A percentile compares a stretch with the other conserved stretches of the same genome.
These are phyloP conservation scores for Tieghemostelium lacteum DNA, from an alignment of 78 protist genomes.

Conservation along the genomic window DNA sequence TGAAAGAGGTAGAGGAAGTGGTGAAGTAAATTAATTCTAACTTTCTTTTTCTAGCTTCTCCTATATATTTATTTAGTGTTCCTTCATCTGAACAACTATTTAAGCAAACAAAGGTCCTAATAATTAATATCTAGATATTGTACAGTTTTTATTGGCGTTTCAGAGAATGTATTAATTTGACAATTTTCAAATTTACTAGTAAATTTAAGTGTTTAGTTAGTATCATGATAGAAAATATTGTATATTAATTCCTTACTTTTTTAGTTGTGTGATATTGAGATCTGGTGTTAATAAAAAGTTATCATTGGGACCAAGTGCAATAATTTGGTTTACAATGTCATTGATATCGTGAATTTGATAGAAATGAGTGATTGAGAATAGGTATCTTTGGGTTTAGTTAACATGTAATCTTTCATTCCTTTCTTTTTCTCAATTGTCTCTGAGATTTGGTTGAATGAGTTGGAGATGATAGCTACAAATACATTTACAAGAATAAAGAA, in stretches of 20 bases:
- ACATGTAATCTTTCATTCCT: conserved; percentile 5
- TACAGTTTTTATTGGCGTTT: too few species aligned
- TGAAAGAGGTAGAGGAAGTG: too few species aligned
- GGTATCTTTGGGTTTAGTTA: conserved; percentile 27
- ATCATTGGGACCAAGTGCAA: too few species aligned
- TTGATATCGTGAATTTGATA: conserved; percentile 19
- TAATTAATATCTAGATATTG: too few species aligned
- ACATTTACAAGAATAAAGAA: conserved; percentile 62
- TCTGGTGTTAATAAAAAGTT: too few species aligned
- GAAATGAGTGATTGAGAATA: conserved; percentile 17
- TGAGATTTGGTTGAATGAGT: conserved; percentile 26
- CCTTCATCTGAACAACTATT: too few species aligned
- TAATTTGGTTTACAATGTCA: neutral
- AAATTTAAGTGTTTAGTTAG: neutral
- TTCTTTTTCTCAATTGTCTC: conserved; percentile 23
- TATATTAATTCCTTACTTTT: conserved; percentile 32
- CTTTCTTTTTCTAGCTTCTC: too few species aligned
- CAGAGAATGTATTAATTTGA: conserved; percentile 19
- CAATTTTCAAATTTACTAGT: neutral
- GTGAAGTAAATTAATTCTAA: too few species aligned
- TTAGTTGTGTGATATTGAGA: too few species aligned
- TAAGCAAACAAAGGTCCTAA: too few species aligned
- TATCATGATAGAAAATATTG: neutral
- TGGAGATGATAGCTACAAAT: conserved; percentile 75
- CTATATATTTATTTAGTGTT: too few species aligned